Evolutionary conservation across 306 rosid species (phyloP).

Genomic region (Astragalus membranaceus): DNA sequence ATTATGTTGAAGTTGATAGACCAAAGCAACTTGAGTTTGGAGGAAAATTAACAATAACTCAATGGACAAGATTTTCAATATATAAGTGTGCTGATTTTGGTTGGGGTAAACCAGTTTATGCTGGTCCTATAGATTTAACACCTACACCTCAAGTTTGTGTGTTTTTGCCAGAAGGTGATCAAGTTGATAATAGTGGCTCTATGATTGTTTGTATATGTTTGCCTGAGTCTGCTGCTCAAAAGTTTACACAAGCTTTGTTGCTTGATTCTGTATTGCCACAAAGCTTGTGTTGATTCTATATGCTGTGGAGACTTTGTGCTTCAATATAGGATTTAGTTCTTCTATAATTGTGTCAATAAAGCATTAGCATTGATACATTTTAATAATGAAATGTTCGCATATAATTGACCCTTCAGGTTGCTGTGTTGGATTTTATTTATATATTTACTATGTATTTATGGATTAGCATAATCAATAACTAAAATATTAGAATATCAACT

Average conservation of each 20-base stretch:
- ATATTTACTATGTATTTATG: no score
- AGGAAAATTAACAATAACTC: constrained; percentile 79
- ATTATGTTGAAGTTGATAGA: constrained; percentile 54
- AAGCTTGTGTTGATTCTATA: not conserved
- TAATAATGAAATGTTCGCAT: not conserved
- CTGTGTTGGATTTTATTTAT: no score
- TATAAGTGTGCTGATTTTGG: constrained; percentile 82
- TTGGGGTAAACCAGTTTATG: constrained; percentile 79
- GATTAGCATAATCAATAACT: no score
- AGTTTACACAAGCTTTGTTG: constrained; percentile 44
- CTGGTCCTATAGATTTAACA: constrained; percentile 85
- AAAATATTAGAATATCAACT: no score
- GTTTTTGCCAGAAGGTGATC: constrained; percentile 58
- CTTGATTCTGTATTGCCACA: constrained; percentile 12
- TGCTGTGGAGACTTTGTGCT: not conserved
- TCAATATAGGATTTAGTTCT: not conserved
- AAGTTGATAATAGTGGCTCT: constrained; percentile 36
- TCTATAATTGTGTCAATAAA: not conserved
- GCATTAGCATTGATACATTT: not conserved
- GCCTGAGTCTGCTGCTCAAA: constrained; percentile 56
- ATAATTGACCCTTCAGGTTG: not conserved
- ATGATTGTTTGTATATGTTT: constrained; percentile 80
- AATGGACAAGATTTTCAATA: constrained; percentile 86
- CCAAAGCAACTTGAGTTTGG: constrained; percentile 80
- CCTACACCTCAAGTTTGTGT: constrained; percentile 96